phyloP scores from a whole-genome alignment of 2,329 filamentous ascomycete species.

The Diaporthe citriasiana region DNA sequence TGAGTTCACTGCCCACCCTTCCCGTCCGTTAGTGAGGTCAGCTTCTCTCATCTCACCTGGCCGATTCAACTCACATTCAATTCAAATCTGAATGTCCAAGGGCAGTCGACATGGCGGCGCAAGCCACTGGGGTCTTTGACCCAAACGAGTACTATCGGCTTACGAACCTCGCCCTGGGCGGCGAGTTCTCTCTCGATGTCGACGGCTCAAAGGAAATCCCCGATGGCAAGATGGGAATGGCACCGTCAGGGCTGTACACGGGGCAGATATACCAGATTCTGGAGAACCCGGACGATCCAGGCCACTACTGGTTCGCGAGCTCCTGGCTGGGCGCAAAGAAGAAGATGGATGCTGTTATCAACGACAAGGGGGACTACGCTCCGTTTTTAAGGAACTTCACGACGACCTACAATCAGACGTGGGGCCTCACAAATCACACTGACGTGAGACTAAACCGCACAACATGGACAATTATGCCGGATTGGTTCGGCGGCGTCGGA shows the following conservation, averaged over 20 bases:
- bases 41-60: not conserved
- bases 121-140: slow-evolving; percentile 36
- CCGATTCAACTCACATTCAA: not conserved
- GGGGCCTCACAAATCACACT: not conserved
- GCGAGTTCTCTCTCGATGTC: slow-evolving; percentile 33
- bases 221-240: slow-evolving; percentile 16
- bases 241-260: slow-evolving; percentile 17
- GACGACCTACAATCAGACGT: slow-evolving; percentile 23
- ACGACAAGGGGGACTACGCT: slow-evolving; percentile 23
- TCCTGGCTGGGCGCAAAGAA: slow-evolving; percentile 22
- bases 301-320: slow-evolving; percentile 28
- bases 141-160: slow-evolving; percentile 35
- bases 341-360: slow-evolving; percentile 31
- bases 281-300: slow-evolving; percentile 5
- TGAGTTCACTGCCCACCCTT: slow-evolving; percentile 5
- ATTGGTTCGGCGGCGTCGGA: slow-evolving; percentile 9
- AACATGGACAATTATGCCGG: slow-evolving; percentile 30
- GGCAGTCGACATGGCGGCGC: slow-evolving; percentile 30
- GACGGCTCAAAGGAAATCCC: not conserved
- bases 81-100: slow-evolving; percentile 15
- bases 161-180: slow-evolving; percentile 35
- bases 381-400: slow-evolving; percentile 29
- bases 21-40: not conserved
- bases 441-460: slow-evolving; percentile 11
- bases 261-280: slow-evolving; percentile 35